These are phyloP conservation scores for Misopates orontium DNA, from an alignment of 257 asterid species.

Conservation along the genomic window DNA sequence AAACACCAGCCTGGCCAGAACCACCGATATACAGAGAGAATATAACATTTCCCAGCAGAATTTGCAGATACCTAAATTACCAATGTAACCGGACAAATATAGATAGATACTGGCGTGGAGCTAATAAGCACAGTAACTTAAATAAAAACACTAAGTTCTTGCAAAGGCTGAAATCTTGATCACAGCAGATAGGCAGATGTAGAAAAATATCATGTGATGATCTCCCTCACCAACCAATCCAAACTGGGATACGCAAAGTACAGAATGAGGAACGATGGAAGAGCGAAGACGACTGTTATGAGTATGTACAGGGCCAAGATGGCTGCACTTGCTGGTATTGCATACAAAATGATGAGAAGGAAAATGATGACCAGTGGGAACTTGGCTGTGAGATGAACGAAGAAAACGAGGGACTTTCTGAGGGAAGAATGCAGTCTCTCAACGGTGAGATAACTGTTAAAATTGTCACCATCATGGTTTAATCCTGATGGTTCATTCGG, in stretches of 20 bases:
- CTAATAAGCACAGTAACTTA: background rate
- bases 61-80: background rate
- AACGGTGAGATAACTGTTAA: constrained; percentile 37
- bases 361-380: constrained; percentile 79
- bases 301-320: constrained; percentile 73
- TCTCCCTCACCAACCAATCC: constrained; percentile 97
- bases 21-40: constrained; percentile 16
- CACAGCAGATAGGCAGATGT: background rate
- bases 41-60: constrained; percentile 19
- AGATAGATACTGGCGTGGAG: background rate
- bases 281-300: constrained; percentile 72
- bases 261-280: constrained; percentile 80
- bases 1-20: constrained; percentile 17
- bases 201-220: constrained; percentile 49
- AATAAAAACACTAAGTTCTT: background rate
- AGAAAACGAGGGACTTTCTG: constrained; percentile 62
- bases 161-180: constrained; percentile 2
- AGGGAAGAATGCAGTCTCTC: constrained; percentile 64
- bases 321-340: constrained; percentile 89
- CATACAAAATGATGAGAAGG: constrained; percentile 71
- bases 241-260: constrained; percentile 92
- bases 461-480: constrained; percentile 32
- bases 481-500: constrained; percentile 49
- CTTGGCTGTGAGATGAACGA: constrained; percentile 78
- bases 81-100: background rate